Evolutionary conservation across 2,329 filamentous ascomycete species (phyloP).

Genomic region (Fusarium brevicatenulatum): DNA sequence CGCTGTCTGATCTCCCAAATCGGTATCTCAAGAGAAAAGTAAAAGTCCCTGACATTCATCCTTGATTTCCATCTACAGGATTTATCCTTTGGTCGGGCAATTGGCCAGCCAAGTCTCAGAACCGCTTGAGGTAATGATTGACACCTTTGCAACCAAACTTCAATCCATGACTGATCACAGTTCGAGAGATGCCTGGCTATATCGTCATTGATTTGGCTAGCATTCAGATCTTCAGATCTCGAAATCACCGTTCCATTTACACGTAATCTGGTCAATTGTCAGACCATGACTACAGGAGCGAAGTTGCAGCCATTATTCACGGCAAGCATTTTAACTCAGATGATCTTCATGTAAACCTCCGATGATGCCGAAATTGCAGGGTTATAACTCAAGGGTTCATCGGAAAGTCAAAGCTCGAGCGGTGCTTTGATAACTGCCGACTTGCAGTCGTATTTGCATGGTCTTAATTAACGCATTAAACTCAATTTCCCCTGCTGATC

Average conservation of each 20-base stretch:
- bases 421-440: background rate
- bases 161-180: background rate
- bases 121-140: background rate
- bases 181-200: background rate
- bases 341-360: background rate
- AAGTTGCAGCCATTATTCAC: background rate
- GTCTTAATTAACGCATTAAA: background rate
- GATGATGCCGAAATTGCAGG: background rate
- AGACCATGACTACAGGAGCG: background rate
- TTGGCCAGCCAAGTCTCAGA: background rate
- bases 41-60: too few relatives aligned
- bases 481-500: constrained; percentile 1
- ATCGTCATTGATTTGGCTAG: rapidly evolving
- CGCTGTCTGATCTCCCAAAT: background rate
- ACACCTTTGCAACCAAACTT: background rate
- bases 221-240: background rate
- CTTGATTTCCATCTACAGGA: too few relatives aligned
- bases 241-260: rapidly evolving
- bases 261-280: background rate
- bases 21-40: rapidly evolving
- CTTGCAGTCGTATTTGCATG: background rate
- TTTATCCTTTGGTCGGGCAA: background rate
- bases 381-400: background rate
- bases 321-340: background rate
- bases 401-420: background rate